Base-by-base conservation (phyloP, 1,284 basidiomycete genomes). In the Puccinia polysora region DNA sequence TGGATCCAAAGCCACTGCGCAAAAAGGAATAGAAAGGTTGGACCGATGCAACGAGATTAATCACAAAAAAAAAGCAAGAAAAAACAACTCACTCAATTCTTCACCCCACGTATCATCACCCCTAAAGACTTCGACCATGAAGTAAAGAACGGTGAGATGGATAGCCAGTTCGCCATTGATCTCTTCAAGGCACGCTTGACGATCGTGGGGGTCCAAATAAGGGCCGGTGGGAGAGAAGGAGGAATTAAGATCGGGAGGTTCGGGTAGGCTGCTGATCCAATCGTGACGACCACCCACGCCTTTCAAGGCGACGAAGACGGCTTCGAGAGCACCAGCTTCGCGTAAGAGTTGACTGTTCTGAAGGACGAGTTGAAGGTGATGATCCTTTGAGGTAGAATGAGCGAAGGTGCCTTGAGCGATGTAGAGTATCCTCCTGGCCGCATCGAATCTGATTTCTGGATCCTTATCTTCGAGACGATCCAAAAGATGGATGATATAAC, bases 281-380 rank as follows among this genome's bases (percentile, higher is more conserved):
- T 70, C 67, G 47, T 70, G 67, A 4, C 67, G 55, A 62, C 58
- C 45, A 15, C 67, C 55, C 14, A 70, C 67, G 15, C 67, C 67
- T 53, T 70, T 70, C 1, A 70, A 36, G 25, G 65, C 70, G 30
- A 49, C 32, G 38, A 73, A 73, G 25, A 67, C 56, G 32, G 70
- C 38, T 65, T 60, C 63, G 14, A 67, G 43, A 28, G 70, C 53
- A n/a, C 70, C 70, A 18, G 50, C 52, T 18, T 73, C 70, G 20
- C 63, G 30, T 49, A 73, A 45, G 38, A 90, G 84, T 78, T 89
- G 90, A 77, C 90, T 90, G 78, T 97, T 97, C 80, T 95, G 89
- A 74, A 91, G 89, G 76, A 98, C 90, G 89, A 93, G 95, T 75
- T 94, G 90, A 53, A 98, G 81, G 79, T 99, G 96, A 79, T 96